Evolutionary conservation across 106 monocot species (phyloP).

Genomic region (Gastrodia elata): DNA sequence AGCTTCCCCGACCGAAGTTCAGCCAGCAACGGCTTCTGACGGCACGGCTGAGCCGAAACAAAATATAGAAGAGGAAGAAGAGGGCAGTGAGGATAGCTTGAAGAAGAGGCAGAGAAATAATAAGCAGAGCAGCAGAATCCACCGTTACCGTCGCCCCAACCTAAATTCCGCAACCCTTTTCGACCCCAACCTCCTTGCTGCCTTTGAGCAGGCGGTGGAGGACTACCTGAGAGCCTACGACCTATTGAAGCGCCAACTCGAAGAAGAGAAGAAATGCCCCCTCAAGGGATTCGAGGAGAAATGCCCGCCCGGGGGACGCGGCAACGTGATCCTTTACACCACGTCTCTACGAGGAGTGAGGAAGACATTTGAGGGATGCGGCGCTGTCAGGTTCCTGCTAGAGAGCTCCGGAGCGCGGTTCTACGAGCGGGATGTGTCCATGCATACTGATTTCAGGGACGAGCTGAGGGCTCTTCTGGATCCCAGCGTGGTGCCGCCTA

Average conservation of each 20-base stretch:
- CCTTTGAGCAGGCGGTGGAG: slow-evolving; percentile 23
- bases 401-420: slow-evolving; percentile 31
- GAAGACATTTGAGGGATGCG: slow-evolving; percentile 82
- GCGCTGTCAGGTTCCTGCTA: slow-evolving; percentile 28
- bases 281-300: slow-evolving; percentile 26
- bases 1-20: slow-evolving; percentile 2
- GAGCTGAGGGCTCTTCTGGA: slow-evolving; percentile 51
- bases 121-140: not conserved
- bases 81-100: slow-evolving; percentile 19
- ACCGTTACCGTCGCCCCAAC: slow-evolving; percentile 18
- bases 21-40: slow-evolving; percentile 2
- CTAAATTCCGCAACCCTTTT: slow-evolving; percentile 28
- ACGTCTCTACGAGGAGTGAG: slow-evolving; percentile 53
- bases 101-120: not conserved
- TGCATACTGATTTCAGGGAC: slow-evolving; percentile 66
- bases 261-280: not conserved
- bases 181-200: slow-evolving; percentile 39
- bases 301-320: slow-evolving; percentile 41
- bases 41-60: not conserved
- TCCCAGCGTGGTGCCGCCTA: slow-evolving; percentile 42
- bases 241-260: not conserved
- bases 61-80: slow-evolving; percentile 4
- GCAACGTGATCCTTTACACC: slow-evolving; percentile 48
- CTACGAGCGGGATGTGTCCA: slow-evolving; percentile 69
- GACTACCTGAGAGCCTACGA: slow-evolving; percentile 13